phyloP scores from a whole-genome alignment of 495 filamentous ascomycete genomes.

The Hyaloscypha variabilis region DNA sequence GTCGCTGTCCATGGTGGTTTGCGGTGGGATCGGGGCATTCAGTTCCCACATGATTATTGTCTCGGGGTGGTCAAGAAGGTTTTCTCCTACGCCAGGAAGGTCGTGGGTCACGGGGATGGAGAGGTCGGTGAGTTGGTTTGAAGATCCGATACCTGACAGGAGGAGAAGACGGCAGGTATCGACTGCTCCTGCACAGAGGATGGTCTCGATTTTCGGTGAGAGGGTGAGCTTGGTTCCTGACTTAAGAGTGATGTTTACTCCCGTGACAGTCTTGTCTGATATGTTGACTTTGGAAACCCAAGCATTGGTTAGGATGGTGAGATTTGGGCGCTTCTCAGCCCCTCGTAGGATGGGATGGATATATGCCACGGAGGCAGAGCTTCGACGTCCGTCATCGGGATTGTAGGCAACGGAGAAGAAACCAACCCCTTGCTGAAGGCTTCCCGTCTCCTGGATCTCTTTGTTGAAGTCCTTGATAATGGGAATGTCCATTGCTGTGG shows the following conservation, averaged over 20 bases:
- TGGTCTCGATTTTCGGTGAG: slow-evolving; percentile 66
- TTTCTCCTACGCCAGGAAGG: slow-evolving; percentile 78
- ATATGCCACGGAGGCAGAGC: slow-evolving; percentile 82
- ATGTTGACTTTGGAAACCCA: slow-evolving; percentile 81
- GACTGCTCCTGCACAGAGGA: slow-evolving; percentile 78
- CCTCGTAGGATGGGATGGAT: slow-evolving; percentile 82
- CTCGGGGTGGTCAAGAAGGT: slow-evolving; percentile 62
- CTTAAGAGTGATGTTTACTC: slow-evolving; percentile 68
- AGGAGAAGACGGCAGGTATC: slow-evolving; percentile 51
- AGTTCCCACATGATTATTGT: slow-evolving; percentile 71
- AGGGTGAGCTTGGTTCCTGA: slow-evolving; percentile 62
- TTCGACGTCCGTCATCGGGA: slow-evolving; percentile 75
- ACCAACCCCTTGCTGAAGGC: slow-evolving; percentile 71
- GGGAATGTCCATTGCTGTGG: slow-evolving; percentile 71
- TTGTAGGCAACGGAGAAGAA: slow-evolving; percentile 88
- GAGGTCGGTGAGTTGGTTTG: slow-evolving; percentile 61
- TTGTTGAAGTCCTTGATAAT: slow-evolving; percentile 81
- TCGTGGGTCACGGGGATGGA: slow-evolving; percentile 71
- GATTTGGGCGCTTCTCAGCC: slow-evolving; percentile 73
- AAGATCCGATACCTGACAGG: slow-evolving; percentile 76
- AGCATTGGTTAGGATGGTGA: slow-evolving; percentile 78
- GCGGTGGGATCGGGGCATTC: slow-evolving; percentile 70
- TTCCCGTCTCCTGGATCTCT: slow-evolving; percentile 67
- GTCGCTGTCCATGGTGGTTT: slow-evolving; percentile 86
- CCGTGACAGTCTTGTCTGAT: slow-evolving; percentile 59